Evolutionary conservation across 2,329 filamentous ascomycete genomes (phyloP), one percentile per base, ranked within the genome.

Genomic region (Alternaria novae-zelandiae): DNA sequence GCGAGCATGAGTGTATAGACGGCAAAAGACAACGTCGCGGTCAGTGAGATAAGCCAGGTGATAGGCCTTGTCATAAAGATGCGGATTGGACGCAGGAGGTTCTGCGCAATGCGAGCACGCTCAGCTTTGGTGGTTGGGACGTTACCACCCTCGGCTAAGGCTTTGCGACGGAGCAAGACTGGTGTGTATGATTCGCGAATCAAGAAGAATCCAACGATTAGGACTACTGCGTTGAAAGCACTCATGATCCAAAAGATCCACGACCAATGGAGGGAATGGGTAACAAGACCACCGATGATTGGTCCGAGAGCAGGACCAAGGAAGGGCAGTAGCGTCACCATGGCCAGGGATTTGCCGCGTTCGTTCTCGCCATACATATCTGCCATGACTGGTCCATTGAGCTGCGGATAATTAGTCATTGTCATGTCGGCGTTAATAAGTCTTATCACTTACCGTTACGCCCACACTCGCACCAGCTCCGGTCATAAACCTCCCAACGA

Each of bases 181-280:
- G 81, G 81, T 2, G 78, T 79, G 67, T 85, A 84, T 0, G 83
- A 83, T 68, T 86, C 84, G 12, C 73, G 72, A 63, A 82, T 68
- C 61, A 79, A 68, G 32, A 82, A 54, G 23, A 83, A 58, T 8
- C 74, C 70, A 6, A 76, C 23, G 17, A 49, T 7, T 11, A 26
- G 25, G 5, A 49, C 26, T 11, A 26, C 9, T 6, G 46, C 46
- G 3, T 26, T 26, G 23, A 26, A 26, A 11, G 15, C 23, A n/a
- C 23, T 26, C 23, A 26, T 61, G 15, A 68, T 63, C 66, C 66
- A 75, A 54, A 77, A 76, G 1, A 72, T 23, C 72, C 73, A 77
- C 10, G 60, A 45, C 73, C 71, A 77, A 15, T 67, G 61, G 11
- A 66, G 20, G 3, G 61, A 26, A 13, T 72, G 61, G 2, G 65